Evolutionary conservation across 306 rosid species (phyloP), one percentile per base, ranked within the genome.

Genomic region (Cajanus cajan): DNA sequence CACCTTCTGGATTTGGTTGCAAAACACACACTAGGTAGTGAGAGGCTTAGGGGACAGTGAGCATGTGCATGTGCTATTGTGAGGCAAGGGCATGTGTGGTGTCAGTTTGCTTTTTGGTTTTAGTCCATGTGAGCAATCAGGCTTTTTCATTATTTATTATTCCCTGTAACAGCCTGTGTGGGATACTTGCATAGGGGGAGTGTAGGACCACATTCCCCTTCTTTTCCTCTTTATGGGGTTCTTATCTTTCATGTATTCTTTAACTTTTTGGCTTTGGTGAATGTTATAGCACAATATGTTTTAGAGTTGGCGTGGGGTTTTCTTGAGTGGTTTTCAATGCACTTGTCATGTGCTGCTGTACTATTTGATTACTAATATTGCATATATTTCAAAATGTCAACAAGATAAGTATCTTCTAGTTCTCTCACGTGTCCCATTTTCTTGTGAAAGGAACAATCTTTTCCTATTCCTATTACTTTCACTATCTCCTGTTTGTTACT

Each of bases 41-140:
- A 34, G 73, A 73, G 73, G 58, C 51, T 68, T 59, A 45, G 86
- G 74, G 82, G 88, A 84, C 89, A 90, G 68, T 80, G 52, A 86
- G 51, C 97, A 88, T 91, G 94, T 89, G 90, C 86, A 81, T 64
- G 87, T 88, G 89, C 78, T 85, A 82, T 74, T 73, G 85, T 88
- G 87, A 85, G 86, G 92, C 92, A 91, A 76, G 77, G 85, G 90
- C 97, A 90, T 90, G 97, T 89, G 92, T 85, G 68, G 85, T 91
- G 96, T 91, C 94, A 94, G 90, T 77, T 85, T 87, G 88, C 92
- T 89, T 90, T 87, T 34, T 64, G 43, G 70, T 34, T 64, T 7
- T 70, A 74, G 81, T 76, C 90, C 93, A 87, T 92, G 93, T 92
- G 93, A 89, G 73, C 81, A 79, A 76, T 78, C 78, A 87, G 79